Percentiles rank a stretch among this genome's conserved stretches.
Conservation (phyloP, 768 basidiomycete species). For the Naganishia kalamii region DNA sequence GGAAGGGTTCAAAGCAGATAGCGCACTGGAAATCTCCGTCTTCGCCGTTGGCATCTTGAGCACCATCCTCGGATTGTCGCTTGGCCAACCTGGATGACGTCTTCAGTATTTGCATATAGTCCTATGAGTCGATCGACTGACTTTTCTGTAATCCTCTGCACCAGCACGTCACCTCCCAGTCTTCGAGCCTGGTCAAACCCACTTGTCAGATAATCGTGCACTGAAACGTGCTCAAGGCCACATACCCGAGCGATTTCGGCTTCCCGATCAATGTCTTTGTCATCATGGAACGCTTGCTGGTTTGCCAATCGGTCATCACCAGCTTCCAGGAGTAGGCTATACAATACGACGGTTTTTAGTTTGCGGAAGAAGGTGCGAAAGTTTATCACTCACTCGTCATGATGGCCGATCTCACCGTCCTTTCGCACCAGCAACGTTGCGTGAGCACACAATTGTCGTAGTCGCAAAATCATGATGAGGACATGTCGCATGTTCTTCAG, state of each 20-base stretch:
- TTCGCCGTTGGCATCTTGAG: conserved; percentile 2
- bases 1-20: conserved; percentile 18
- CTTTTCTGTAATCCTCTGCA: conserved; percentile 27
- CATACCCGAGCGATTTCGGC: conserved; percentile 15
- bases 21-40: conserved; percentile 18
- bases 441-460: conserved; percentile 65
- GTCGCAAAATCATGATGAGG: conserved; percentile 63
- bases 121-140: not conserved
- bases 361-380: not conserved
- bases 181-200: conserved; percentile 1
- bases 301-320: conserved; percentile 34
- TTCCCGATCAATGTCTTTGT: conserved; percentile 2
- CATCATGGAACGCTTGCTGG: conserved; percentile 17
- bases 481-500: conserved; percentile 67
- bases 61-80: not conserved
- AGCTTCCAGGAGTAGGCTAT: conserved; percentile 26
- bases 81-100: not conserved
- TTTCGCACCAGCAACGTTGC: conserved; percentile 62
- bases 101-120: not conserved
- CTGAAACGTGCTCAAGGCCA: not conserved
- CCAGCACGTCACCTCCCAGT: conserved; percentile 29
- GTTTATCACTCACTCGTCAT: conserved; percentile 52
- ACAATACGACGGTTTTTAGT: not conserved
- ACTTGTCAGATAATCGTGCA: not conserved
- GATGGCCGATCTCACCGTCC: conserved; percentile 39